These are phyloP conservation scores for Exophiala dermatitidis DNA, from an alignment of 2,329 filamentous ascomycete species.

Conservation along the genomic window DNA sequence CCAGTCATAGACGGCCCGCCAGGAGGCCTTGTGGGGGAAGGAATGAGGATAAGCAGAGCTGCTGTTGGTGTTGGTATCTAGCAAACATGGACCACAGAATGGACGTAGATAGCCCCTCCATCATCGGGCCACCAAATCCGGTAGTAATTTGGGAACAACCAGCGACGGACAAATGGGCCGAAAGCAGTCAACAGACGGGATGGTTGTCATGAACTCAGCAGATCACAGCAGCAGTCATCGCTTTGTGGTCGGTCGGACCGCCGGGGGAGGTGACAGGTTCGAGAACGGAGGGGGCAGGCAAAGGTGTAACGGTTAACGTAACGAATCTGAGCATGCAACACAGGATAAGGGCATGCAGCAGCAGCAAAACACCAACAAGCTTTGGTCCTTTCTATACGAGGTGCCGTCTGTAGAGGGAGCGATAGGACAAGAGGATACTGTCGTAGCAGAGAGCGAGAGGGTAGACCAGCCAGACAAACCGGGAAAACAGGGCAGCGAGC, in stretches of 20 bases:
- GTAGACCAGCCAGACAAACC: too few species aligned
- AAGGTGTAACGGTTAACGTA: constrained; percentile 13
- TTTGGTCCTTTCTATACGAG: constrained; percentile 9
- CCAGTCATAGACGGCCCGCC: neutral
- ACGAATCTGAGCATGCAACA: constrained; percentile 1
- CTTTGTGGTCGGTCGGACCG: constrained; percentile 3
- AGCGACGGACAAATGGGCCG: constrained; percentile 2
- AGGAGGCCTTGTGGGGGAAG: neutral
- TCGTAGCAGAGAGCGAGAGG: too few species aligned
- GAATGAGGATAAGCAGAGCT: neutral
- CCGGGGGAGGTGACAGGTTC: constrained; percentile 18
- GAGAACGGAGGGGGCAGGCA: constrained; percentile 13
- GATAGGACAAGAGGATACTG: neutral
- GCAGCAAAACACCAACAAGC: neutral
- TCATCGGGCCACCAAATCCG: constrained; percentile 4
- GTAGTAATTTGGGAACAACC: constrained; percentile 4
- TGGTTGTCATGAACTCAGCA: constrained; percentile 1
- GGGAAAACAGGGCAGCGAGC: too few species aligned
- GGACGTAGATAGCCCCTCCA: constrained; percentile 9
- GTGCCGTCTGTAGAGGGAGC: neutral
- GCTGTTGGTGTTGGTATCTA: constrained; percentile 4
- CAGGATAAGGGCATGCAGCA: constrained; percentile 4
- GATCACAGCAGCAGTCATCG: neutral
- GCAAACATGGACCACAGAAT: constrained; percentile 8
- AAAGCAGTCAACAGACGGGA: neutral